These are phyloP conservation scores for Berberis vulgaris DNA, from an alignment of 164 flowering plant genomes.

Conservation along the genomic window DNA sequence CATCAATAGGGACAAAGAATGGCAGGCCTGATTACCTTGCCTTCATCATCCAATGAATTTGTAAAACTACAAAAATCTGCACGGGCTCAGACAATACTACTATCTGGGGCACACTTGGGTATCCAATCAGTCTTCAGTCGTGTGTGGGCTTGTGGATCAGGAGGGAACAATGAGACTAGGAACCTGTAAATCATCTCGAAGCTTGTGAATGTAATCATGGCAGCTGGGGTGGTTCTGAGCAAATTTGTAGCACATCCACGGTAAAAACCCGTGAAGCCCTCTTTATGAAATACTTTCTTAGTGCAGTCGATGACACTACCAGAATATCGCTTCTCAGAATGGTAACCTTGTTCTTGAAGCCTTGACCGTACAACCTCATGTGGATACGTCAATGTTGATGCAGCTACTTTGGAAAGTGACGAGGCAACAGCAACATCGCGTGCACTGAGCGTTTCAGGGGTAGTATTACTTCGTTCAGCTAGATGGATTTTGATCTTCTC, in stretches of 20 bases:
- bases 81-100: not conserved
- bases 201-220: constrained; percentile 95
- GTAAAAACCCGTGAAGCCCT: constrained; percentile 83
- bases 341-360: constrained; percentile 93
- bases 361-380: constrained; percentile 97
- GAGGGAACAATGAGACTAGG: constrained; percentile 39
- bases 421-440: constrained; percentile 93
- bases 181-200: constrained; percentile 93
- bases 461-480: constrained; percentile 62
- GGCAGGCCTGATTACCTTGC: constrained; percentile 7
- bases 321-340: constrained; percentile 71
- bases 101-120: not conserved
- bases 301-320: constrained; percentile 69
- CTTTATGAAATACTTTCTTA: constrained; percentile 62
- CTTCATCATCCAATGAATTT: constrained; percentile 1
- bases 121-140: constrained; percentile 12
- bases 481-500: constrained; percentile 80
- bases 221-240: constrained; percentile 88
- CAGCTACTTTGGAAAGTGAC: constrained; percentile 83
- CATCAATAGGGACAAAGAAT: constrained; percentile 6
- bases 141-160: constrained; percentile 51
- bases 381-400: constrained; percentile 96
- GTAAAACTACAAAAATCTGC: not conserved
- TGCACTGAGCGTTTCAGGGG: constrained; percentile 70
- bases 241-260: constrained; percentile 96